Evolutionary conservation across 805 yeast species (phyloP), one percentile per base, ranked within the genome.

Genomic region (Lipomyces japonicus): DNA sequence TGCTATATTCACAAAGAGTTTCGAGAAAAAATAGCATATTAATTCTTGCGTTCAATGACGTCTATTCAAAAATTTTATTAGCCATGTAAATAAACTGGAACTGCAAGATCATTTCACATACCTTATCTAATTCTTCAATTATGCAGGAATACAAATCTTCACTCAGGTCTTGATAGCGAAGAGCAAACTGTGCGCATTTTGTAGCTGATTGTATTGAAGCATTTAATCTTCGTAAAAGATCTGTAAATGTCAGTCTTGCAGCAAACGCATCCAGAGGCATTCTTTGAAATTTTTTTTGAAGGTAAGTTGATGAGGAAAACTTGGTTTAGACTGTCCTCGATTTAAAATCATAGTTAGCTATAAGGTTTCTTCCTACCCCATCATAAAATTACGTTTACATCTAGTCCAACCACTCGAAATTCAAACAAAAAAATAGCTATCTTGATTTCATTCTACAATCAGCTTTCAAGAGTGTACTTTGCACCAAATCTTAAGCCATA

Each of bases 181-280:
- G 65, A 1, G 86, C 78, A 63, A 79, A 81, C 51, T 72, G 74
- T 1, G 81, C 77, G 6, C 81, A 75, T 44, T 75, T 75, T 7
- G 70, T 38, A 4, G 66, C 58, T 69, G 76, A 43, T 72, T 68
- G 54, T 18, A 54, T 53, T 1, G 88, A 76, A 0, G 95, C 90
- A 38, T 80, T 81, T 37, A 91, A 69, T 4, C 74, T 66, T 58
- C 81, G 75, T 47, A 90, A 72, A 39, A 81, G 77, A 59, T 81
- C 86, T 4, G 80, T 74, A 61, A 90, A 83, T 66, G 84, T 84
- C 40, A 87, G 70, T 51, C 91, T 76, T 3, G 90, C 89, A 62
- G 87, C 96, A 65, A 91, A 86, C 0, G 96, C 82, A 64, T 90
- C 96, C 95, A 90, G 39, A 5, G 58, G 58, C 58, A 54, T 54